Conservation (phyloP, 495 filamentous ascomycete species). For the Daldinia childiae region DNA sequence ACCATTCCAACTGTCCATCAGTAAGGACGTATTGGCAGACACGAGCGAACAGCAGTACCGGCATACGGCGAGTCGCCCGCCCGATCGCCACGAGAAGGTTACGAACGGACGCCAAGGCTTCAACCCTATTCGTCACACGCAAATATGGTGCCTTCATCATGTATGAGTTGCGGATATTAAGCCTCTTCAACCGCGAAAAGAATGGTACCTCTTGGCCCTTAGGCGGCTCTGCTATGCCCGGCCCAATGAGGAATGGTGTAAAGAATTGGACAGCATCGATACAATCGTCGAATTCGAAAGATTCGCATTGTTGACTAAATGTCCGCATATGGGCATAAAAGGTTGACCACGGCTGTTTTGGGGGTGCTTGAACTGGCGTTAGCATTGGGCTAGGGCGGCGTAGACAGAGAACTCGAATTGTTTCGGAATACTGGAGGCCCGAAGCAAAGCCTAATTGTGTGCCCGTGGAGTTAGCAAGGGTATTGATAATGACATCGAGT, state of each 20-base stretch:
- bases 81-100: conserved; percentile 26
- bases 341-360: conserved; percentile 24
- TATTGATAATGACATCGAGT: background rate
- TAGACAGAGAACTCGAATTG: conserved; percentile 26
- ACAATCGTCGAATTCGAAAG: conserved; percentile 42
- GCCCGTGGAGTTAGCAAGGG: conserved; percentile 1
- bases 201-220: conserved; percentile 22
- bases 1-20: conserved; percentile 36
- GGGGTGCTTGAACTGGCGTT: background rate
- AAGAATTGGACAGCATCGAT: conserved; percentile 37
- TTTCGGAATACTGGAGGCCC: conserved; percentile 26
- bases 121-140: conserved; percentile 25
- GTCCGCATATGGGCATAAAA: conserved; percentile 29
- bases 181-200: conserved; percentile 30
- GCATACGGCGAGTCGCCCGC: conserved; percentile 28
- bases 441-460: conserved; percentile 28
- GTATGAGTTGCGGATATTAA: conserved; percentile 40
- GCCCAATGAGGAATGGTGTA: conserved; percentile 22
- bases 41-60: conserved; percentile 24
- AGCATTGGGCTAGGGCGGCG: conserved; percentile 36
- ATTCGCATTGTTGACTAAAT: conserved; percentile 38
- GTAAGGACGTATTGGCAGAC: conserved; percentile 38
- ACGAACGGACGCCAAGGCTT: conserved; percentile 25
- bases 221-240: conserved; percentile 2
- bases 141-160: conserved; percentile 39